Evolutionary conservation across 1,139 yeast species (phyloP), one percentile per base, ranked within the genome.

Genomic region (Yamadazyma songkhlaensis): DNA sequence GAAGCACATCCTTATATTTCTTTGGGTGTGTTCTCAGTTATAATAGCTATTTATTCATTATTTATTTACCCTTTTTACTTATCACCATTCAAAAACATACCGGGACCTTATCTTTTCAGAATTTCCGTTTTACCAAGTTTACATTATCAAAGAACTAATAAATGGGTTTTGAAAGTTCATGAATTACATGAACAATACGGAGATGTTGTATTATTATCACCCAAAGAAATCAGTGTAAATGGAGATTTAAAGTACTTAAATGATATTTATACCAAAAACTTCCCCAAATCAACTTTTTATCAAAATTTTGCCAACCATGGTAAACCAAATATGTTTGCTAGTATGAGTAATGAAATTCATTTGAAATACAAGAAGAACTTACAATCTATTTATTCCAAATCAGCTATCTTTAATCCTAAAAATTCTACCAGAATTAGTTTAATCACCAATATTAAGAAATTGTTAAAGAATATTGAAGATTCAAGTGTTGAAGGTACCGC

Each of bases 281-380:
- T 74, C 52, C 84, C 83, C 45, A 82, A 81, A 54, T 62, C 81
- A 0, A 50, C 55, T 6, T 84, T 81, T 55, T 84, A 84, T 51
- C 75, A 73, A 20, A 79, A 81, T 47, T 83, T 81, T 53, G 67
- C 73, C 17, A 78, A 79, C 50, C 84, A 77, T 48, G 82, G 78
- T 11, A 60, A 66, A 31, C 66, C 64, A 34, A 81, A 82, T 54
- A 77, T 84, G 33, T 83, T 83, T 54, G 72, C 84, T 1, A 64
- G 75, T 6, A 57, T 77, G 32, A 73, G 66, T 27, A 77, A 75
- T 44, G 63, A 60, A 14, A 53, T 57, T 7, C 90, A 83, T 51
- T 53, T 74, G 33, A 55, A 60, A 25, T 71, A 77, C 47, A 74
- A 77, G 51, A 76, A 70, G 47, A 56, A 67, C 8, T 63, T 79